These are phyloP conservation scores for Dactylellina haptotyla DNA, from an alignment of 2,329 filamentous ascomycete species.

Conservation along the genomic window DNA sequence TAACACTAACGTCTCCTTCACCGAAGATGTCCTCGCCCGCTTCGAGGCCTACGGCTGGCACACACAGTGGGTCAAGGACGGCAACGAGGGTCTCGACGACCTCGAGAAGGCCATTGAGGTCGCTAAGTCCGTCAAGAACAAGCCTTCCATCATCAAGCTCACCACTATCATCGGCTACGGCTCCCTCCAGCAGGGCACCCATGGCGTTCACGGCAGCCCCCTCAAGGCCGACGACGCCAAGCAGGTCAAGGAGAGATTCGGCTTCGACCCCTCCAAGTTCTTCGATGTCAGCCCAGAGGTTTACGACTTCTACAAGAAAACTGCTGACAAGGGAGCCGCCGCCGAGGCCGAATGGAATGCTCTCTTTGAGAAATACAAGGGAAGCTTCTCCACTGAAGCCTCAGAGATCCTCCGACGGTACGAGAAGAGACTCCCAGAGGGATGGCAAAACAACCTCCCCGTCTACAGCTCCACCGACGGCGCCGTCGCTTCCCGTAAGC, in stretches of 20 bases:
- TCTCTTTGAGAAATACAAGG: slow-evolving; percentile 84
- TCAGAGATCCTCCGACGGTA: slow-evolving; percentile 84
- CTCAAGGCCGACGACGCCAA: slow-evolving; percentile 94
- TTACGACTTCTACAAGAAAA: slow-evolving; percentile 88
- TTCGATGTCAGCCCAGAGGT: slow-evolving; percentile 95
- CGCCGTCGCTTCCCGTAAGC: slow-evolving; percentile 91
- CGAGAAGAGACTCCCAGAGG: slow-evolving; percentile 84
- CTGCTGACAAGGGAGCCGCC: slow-evolving; percentile 84
- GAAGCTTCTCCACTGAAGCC: slow-evolving; percentile 80
- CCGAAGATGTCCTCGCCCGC: slow-evolving; percentile 92
- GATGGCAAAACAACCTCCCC: slow-evolving; percentile 94
- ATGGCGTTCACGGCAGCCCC: slow-evolving; percentile 94
- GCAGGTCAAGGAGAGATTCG: slow-evolving; percentile 92
- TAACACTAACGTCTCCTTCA: slow-evolving; percentile 95
- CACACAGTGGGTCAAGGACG: slow-evolving; percentile 81
- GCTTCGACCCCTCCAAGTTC: slow-evolving; percentile 92
- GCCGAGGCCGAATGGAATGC: slow-evolving; percentile 95
- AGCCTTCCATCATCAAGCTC: slow-evolving; percentile 96
- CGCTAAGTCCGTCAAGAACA: slow-evolving; percentile 88
- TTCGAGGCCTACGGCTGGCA: slow-evolving; percentile 99
- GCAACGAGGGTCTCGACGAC: slow-evolving; percentile 84
- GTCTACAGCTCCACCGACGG: slow-evolving; percentile 82
- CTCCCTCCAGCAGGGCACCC: slow-evolving; percentile 90
- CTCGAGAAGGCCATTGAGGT: slow-evolving; percentile 90
- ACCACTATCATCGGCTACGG: slow-evolving; percentile 97